Evolutionary conservation across 768 basidiomycete genomes (phyloP).

Genomic region (Lactifluus echinatus): DNA sequence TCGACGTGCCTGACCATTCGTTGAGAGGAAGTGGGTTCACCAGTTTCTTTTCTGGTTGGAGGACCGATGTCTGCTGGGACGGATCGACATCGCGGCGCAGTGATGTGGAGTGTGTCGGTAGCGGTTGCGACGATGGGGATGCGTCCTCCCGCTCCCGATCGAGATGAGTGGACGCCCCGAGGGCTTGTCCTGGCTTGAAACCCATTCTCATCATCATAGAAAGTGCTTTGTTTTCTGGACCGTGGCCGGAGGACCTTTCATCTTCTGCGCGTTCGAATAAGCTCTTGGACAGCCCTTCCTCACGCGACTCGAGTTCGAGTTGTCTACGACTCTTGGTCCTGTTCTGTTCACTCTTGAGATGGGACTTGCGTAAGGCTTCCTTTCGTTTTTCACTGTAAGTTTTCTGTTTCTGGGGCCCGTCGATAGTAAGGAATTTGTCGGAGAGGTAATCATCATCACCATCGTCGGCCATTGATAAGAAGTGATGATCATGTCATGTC

Average conservation of each 20-base stretch:
- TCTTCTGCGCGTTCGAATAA: constrained; percentile 73
- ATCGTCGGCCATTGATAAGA: constrained; percentile 43
- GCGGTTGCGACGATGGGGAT: constrained; percentile 4
- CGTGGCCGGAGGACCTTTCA: constrained; percentile 40
- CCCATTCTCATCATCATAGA: constrained; percentile 95
- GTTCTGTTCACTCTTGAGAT: constrained; percentile 60
- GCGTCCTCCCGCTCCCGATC: not conserved
- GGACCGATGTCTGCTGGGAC: not conserved
- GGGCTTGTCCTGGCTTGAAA: constrained; percentile 74
- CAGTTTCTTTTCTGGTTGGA: constrained; percentile 23
- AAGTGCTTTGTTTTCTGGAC: constrained; percentile 63
- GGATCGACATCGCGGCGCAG: not conserved
- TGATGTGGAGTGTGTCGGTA: not conserved
- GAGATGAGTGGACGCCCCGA: constrained; percentile 41
- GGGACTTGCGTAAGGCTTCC: constrained; percentile 48
- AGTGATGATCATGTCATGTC: constrained; percentile 13
- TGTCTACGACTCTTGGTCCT: constrained; percentile 55
- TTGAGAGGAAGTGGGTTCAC: constrained; percentile 64
- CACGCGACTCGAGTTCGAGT: constrained; percentile 63
- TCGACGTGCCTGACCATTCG: constrained; percentile 69
- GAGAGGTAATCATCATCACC: constrained; percentile 85
- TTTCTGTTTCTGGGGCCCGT: constrained; percentile 34
- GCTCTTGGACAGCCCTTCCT: constrained; percentile 72
- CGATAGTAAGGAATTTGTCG: constrained; percentile 67
- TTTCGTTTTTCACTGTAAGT: constrained; percentile 69